Base-by-base conservation (phyloP, 768 basidiomycete genomes). In the Steccherinum ochraceum region DNA sequence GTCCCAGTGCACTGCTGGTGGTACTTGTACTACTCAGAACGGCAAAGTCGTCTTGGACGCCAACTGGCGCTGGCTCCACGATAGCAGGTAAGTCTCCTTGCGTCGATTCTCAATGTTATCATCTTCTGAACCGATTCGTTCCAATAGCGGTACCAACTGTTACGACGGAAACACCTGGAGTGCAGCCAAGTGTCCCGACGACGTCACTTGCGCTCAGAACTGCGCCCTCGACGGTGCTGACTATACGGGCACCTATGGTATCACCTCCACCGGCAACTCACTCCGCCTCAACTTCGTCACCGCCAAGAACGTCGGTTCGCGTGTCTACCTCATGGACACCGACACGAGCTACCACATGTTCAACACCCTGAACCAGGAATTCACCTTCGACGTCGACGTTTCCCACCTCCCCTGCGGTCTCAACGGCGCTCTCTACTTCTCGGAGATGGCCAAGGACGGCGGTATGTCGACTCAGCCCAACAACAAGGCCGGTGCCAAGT, bases 401-500 rank as follows among this genome's bases (percentile, higher is more conserved):
- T 75, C 76, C 51, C 64, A 75, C 40, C 52, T 51, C 26, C 43
- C 50, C 19, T 79, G 77, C 54, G 77, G 77, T 49, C 69, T 79
- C 55, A 79, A 80, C 62, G 78, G 74, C 52, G 78, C 78, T 5
- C 63, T 80, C 42, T 80, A 80, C 70, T 77, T 80, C 64, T 64
- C 68, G 30, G 70, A 74, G 62, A 80, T 80, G 79, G 77, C 74
- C 55, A 71, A 69, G 10, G 75, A 78, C 53, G 78, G 78, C 67
- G 78, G 76, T 25, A 41, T 70, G 52, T 50, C 75, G 45, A 65
- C 67, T 52, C 75, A 63, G 64, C 47, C 75, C 12, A 67, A 57
- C 61, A 79, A 79, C 71, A 74, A 73, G 69, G 76, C 77, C 49
- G 77, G 76, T 55, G 76, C 77, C 56, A 70, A 75, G 60, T 80